Evolutionary conservation across 31 red algal genomes (phyloP).

Genomic region (Bonnemaisonia californica): DNA sequence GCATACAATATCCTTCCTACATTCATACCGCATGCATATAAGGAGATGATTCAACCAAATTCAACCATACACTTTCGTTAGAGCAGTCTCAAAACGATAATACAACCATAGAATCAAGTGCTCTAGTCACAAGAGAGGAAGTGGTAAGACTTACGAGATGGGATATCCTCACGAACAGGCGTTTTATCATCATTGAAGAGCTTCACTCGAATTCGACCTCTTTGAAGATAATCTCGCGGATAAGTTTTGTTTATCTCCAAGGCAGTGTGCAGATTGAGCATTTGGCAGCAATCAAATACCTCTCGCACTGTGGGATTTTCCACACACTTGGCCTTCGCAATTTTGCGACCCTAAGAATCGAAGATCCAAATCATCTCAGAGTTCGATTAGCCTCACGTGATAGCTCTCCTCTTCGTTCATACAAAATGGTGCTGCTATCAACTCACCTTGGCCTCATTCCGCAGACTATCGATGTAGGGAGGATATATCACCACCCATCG

Average conservation of each 20-base stretch:
- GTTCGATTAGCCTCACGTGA: not conserved
- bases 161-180: constrained; percentile 51
- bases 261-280: constrained; percentile 52
- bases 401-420: not conserved
- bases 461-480: constrained; percentile 55
- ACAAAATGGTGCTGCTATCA: not conserved
- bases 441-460: constrained; percentile 57
- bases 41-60: no score
- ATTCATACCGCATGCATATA: no score
- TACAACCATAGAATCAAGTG: no score
- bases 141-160: constrained; percentile 68
- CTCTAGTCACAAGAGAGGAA: no score
- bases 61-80: no score
- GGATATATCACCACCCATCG: constrained; percentile 75
- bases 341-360: constrained; percentile 76
- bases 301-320: constrained; percentile 63
- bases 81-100: no score
- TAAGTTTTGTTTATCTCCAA: constrained; percentile 55
- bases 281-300: constrained; percentile 61
- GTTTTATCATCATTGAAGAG: constrained; percentile 50
- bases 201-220: constrained; percentile 51
- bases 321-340: constrained; percentile 66
- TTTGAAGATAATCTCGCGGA: constrained; percentile 43
- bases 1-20: constrained; percentile 53
- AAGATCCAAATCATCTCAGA: no score